These are phyloP conservation scores for Leptographium radiaticola DNA, from an alignment of 2,329 filamentous ascomycete species.

Conservation along the genomic window DNA sequence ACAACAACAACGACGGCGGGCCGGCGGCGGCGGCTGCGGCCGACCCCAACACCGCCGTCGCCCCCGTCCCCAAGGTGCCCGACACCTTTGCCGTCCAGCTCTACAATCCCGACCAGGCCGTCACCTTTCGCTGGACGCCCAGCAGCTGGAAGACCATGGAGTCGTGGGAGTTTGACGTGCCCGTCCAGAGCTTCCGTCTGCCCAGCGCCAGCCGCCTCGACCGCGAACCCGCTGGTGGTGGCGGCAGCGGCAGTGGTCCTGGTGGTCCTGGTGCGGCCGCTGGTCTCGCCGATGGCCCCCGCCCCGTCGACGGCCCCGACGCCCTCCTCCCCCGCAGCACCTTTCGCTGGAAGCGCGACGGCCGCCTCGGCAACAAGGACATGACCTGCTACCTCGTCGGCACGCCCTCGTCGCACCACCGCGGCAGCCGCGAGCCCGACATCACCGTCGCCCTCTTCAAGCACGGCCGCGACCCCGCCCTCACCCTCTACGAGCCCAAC, in stretches of 20 bases:
- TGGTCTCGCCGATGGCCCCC: neutral
- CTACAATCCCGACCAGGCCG: conserved; percentile 83
- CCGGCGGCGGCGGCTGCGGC: conserved; percentile 4
- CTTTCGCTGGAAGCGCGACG: conserved; percentile 84
- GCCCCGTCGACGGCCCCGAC: neutral
- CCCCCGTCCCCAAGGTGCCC: conserved; percentile 59
- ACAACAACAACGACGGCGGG: conserved; percentile 25
- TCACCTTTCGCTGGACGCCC: conserved; percentile 56
- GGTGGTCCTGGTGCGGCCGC: too few relatives aligned
- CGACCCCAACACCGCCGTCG: conserved; percentile 29
- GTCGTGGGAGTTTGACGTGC: conserved; percentile 87
- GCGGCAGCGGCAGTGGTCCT: too few relatives aligned
- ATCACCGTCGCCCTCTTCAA: conserved; percentile 88
- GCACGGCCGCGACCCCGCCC: conserved; percentile 43
- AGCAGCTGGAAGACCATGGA: conserved; percentile 70
- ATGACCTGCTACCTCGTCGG: conserved; percentile 81
- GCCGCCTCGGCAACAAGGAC: conserved; percentile 64
- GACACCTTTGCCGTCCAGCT: conserved; percentile 73
- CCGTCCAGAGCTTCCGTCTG: conserved; percentile 67
- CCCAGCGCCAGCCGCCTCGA: conserved; percentile 73
- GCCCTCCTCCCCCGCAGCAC: conserved; percentile 55
- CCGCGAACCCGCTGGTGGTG: conserved; percentile 37
- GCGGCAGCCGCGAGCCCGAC: conserved; percentile 64
- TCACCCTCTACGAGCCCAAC: conserved; percentile 91
- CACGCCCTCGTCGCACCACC: conserved; percentile 24